Evolutionary conservation across 2,329 filamentous ascomycete genomes (phyloP).

Genomic region (Pseudopyricularia javanii): DNA sequence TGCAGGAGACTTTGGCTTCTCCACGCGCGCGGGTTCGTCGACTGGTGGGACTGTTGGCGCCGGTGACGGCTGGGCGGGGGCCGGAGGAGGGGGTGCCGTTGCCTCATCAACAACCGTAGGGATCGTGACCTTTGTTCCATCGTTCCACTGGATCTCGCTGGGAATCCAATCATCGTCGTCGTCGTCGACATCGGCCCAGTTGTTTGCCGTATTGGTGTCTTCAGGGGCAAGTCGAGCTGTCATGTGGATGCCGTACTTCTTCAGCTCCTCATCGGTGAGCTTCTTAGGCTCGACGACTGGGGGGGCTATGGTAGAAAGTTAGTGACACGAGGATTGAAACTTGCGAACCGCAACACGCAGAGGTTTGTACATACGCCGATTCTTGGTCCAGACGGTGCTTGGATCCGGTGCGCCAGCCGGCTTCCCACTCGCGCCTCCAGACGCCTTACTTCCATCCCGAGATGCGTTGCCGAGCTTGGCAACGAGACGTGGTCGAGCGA

Average conservation of each 20-base stretch:
- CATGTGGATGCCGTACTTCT: constrained; percentile 78
- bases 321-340: background rate
- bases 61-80: constrained; percentile 9
- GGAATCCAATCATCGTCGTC: constrained; percentile 82
- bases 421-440: constrained; percentile 35
- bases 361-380: constrained; percentile 49
- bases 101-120: constrained; percentile 48
- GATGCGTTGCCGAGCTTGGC: constrained; percentile 58
- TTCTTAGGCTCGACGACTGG: constrained; percentile 64
- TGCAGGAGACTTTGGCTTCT: constrained; percentile 33
- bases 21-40: constrained; percentile 16
- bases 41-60: constrained; percentile 9
- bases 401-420: constrained; percentile 55
- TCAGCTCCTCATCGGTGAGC: constrained; percentile 76
- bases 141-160: constrained; percentile 77
- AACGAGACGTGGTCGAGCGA: constrained; percentile 55
- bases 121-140: constrained; percentile 72
- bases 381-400: constrained; percentile 79
- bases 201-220: constrained; percentile 48
- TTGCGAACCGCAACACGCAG: background rate
- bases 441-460: constrained; percentile 28
- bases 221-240: constrained; percentile 67
- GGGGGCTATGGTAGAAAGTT: constrained; percentile 30
- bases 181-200: constrained; percentile 85
- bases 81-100: background rate